Evolutionary conservation across 2,329 filamentous ascomycete genomes (phyloP).

Genomic region (Xylaria digitata): DNA sequence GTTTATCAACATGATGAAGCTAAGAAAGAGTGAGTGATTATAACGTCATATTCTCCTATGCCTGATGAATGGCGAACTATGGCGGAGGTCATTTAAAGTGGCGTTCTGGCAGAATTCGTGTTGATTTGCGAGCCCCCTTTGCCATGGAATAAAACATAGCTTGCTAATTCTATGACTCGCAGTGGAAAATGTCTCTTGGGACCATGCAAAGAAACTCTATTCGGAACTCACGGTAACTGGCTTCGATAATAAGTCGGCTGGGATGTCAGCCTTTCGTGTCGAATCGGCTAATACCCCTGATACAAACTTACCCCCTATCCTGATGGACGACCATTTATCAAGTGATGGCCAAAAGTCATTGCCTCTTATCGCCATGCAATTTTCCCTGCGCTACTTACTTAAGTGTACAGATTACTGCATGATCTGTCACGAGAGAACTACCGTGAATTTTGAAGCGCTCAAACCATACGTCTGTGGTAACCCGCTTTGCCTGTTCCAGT

Average conservation of each 20-base stretch:
- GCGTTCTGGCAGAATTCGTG: neutral
- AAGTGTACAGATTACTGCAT: slow-evolving; percentile 89
- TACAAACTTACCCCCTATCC: slow-evolving; percentile 41
- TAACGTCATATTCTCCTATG: neutral
- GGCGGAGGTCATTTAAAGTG: neutral
- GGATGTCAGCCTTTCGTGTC: neutral
- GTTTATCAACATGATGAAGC: slow-evolving; percentile 71
- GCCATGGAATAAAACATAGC: neutral
- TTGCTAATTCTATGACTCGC: slow-evolving; percentile 7
- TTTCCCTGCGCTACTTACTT: slow-evolving; percentile 79
- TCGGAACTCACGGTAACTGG: slow-evolving; percentile 15
- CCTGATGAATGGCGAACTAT: neutral
- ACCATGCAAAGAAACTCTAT: slow-evolving; percentile 62
- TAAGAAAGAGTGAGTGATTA: slow-evolving; percentile 56
- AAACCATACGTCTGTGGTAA: slow-evolving; percentile 84
- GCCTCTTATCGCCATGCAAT: slow-evolving; percentile 75
- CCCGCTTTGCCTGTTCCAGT: slow-evolving; percentile 85
- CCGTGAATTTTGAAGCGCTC: slow-evolving; percentile 73
- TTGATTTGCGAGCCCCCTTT: neutral
- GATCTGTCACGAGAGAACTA: slow-evolving; percentile 79
- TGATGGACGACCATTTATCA: slow-evolving; percentile 49
- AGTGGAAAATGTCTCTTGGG: slow-evolving; percentile 31
- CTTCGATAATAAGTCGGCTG: slow-evolving; percentile 26
- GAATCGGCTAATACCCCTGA: slow-evolving; percentile 16
- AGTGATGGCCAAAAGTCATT: slow-evolving; percentile 58